Percentiles rank a stretch among this genome's conserved stretches.
phyloP scores from a whole-genome alignment of 768 basidiomycete genomes.

The Pilatotrama ljubarskyi region DNA sequence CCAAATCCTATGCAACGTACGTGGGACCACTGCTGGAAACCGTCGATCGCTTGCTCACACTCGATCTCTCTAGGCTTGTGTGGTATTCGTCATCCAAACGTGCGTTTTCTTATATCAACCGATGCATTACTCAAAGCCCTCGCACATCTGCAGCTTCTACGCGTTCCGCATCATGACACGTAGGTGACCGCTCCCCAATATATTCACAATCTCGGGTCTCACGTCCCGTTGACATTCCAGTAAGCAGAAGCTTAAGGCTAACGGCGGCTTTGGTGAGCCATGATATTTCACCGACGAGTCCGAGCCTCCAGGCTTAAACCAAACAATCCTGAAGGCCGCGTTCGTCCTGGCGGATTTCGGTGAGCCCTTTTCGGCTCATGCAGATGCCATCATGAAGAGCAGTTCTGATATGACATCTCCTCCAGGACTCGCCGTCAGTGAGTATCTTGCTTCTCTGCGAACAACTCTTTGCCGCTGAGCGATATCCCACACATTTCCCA shows the following conservation, averaged over 20 bases:
- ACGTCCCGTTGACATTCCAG: neutral
- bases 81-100: slow-evolving; percentile 2
- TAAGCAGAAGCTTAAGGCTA: neutral
- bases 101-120: neutral
- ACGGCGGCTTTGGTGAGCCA: neutral
- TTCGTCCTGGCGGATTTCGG: neutral
- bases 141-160: neutral
- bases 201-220: neutral
- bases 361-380: neutral
- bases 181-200: neutral
- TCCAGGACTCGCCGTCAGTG: neutral
- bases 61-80: neutral
- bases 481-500: neutral
- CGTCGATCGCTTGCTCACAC: neutral
- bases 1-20: slow-evolving; percentile 3
- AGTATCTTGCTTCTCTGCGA: neutral
- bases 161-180: neutral
- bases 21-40: neutral
- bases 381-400: neutral
- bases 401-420: no score
- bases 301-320: no score
- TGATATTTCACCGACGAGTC: no score
- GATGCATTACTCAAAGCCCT: neutral
- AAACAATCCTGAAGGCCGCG: neutral
- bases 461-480: no score